Evolutionary conservation across 1,284 basidiomycete species (phyloP).

Genomic region (Phellinidium pouzarii): DNA sequence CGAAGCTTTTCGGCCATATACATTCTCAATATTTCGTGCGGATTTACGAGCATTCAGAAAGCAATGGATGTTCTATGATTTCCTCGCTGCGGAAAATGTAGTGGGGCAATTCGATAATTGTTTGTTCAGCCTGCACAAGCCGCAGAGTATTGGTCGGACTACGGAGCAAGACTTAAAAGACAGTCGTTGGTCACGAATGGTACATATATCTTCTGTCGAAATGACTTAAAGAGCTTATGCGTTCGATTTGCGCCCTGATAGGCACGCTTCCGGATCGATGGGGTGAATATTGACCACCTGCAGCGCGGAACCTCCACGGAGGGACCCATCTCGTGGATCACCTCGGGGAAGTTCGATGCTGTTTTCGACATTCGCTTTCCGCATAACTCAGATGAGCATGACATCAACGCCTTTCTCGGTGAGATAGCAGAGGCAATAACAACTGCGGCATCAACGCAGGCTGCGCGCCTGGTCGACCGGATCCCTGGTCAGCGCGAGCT

Average conservation of each 20-base stretch:
- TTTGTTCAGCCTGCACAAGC: conserved; percentile 92
- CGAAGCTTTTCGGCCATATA: conserved; percentile 87
- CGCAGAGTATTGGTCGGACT: conserved; percentile 91
- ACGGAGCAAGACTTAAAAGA: conserved; percentile 79
- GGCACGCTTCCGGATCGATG: conserved; percentile 95
- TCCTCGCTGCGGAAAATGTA: conserved; percentile 86
- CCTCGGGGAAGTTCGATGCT: conserved; percentile 92
- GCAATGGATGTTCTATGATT: conserved; percentile 94
- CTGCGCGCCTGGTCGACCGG: conserved; percentile 54
- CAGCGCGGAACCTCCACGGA: conserved; percentile 79
- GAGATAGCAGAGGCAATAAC: conserved; percentile 86
- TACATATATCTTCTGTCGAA: conserved; percentile 30
- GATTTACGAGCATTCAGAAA: conserved; percentile 82
- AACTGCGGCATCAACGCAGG: conserved; percentile 30
- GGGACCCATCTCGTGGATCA: conserved; percentile 95
- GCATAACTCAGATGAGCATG: conserved; percentile 67
- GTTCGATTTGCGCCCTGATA: conserved; percentile 28
- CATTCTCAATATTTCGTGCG: conserved; percentile 94
- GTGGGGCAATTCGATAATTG: conserved; percentile 99
- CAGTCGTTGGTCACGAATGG: conserved; percentile 85
- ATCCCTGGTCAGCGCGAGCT: conserved; percentile 88
- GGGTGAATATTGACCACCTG: conserved; percentile 94
- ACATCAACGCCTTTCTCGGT: conserved; percentile 84
- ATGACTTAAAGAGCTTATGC: neutral
- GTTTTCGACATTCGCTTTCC: conserved; percentile 99